These are phyloP conservation scores for Ceratocystis destructans DNA, from an alignment of 2,329 filamentous ascomycete genomes.

Conservation along the genomic window DNA sequence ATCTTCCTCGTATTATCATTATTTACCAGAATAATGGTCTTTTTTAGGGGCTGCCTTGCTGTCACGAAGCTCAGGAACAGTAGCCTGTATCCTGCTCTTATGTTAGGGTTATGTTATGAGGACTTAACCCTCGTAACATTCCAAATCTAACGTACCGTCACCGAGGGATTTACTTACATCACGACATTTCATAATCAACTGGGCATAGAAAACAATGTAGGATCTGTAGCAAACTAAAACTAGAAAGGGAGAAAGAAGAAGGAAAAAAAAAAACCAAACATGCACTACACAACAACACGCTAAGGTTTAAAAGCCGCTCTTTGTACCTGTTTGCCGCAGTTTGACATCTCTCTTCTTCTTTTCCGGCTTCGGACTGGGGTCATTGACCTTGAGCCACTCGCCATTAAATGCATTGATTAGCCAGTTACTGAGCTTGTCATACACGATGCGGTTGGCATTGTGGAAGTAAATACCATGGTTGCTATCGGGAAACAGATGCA, in stretches of 20 bases:
- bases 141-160: no score
- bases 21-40: background rate
- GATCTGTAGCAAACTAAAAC: background rate
- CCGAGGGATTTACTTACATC: background rate
- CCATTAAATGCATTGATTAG: slow-evolving; percentile 96
- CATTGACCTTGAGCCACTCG: slow-evolving; percentile 59
- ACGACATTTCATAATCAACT: background rate
- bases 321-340: background rate
- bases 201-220: background rate
- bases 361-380: slow-evolving; percentile 35
- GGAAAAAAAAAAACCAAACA: background rate
- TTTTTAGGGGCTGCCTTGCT: background rate
- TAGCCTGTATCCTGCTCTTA: no score
- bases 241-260: background rate
- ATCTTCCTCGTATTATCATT: background rate
- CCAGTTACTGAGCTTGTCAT: slow-evolving; percentile 86
- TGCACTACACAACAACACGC: background rate
- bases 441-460: slow-evolving; percentile 80
- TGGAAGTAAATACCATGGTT: slow-evolving; percentile 95
- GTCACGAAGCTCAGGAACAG: no score
- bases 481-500: slow-evolving; percentile 92
- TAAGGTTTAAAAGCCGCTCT: background rate
- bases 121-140: no score
- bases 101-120: no score
- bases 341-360: slow-evolving; percentile 20